Base-by-base conservation (phyloP, 768 basidiomycete genomes). In the Tricholoma sp. region DNA sequence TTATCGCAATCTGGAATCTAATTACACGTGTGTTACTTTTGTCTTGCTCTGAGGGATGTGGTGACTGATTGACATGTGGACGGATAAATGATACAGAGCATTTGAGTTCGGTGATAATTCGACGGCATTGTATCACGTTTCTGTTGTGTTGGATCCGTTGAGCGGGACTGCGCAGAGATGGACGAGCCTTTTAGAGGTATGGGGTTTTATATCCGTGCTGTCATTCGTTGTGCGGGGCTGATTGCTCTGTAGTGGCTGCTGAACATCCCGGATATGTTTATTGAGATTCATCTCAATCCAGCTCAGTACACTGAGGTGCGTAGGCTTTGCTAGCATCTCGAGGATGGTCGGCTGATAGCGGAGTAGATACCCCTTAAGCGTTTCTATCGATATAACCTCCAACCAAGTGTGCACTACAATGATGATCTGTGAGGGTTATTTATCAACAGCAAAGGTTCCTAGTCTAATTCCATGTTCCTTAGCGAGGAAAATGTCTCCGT, bases 131-230 rank as follows among this genome's bases (percentile, higher is more conserved):
- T 83, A 84, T 62, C 85, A 86, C 52, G 70, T 97, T 39, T 83
- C 80, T 2, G 79, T 89, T 9, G 68, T 98, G 6, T 57, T 98
- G 7, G 92, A 98, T 66, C 95, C 96, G 0, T 66, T 97, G 29
- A 92, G 88, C 50, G 89, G 92, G 65, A 72, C 77, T 5, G 91
- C 89, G 2, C 94, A 98, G 67, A 86, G 85, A 61, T 97, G 93
- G 88, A 83, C 91, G 1, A 81, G 86, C 55, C 65, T 98, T 39
- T 68, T 96, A 24, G 76, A 86, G 70, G 93, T 94, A 57, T 57
- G 41, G 17, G 15, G n/a, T 6, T 42, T 18, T 4, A 9, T 8
- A 18, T 18, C 9, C 2, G 76, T 49, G 24, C 4, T 24, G 50
- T 56, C 32, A 6, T 20, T 4, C 10, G 36, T 4, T 11, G 10